Evolutionary conservation across 2,329 filamentous ascomycete species (phyloP).

Genomic region (Fusarium abutilonis): DNA sequence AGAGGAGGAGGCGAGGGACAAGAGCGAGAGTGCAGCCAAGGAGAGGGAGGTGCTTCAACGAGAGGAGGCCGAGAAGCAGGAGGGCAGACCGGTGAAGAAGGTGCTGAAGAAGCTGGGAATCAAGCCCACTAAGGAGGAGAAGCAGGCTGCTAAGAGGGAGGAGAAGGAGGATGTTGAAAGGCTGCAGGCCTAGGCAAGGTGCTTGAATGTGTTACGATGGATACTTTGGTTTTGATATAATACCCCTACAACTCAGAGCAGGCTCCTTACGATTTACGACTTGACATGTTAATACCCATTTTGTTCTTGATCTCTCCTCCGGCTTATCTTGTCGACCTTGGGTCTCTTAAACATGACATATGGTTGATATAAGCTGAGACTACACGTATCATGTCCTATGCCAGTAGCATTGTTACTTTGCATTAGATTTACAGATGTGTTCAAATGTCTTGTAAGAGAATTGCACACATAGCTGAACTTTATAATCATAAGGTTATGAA

Average conservation of each 20-base stretch:
- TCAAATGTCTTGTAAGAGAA: too few species aligned
- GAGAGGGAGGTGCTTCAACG: constrained; percentile 59
- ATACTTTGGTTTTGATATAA: constrained; percentile 22
- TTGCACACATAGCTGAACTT: too few species aligned
- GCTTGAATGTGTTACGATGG: neutral
- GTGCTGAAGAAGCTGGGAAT: constrained; percentile 56
- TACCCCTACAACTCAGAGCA: constrained; percentile 27
- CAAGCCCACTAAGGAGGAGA: constrained; percentile 43
- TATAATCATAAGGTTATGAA: too few species aligned
- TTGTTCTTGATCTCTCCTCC: neutral
- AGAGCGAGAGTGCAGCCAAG: constrained; percentile 66
- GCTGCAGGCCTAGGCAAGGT: constrained; percentile 8
- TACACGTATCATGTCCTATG: too few species aligned
- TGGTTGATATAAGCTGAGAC: too few species aligned
- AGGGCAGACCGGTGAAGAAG: constrained; percentile 43
- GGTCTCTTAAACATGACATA: too few species aligned
- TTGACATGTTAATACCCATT: constrained; percentile 4
- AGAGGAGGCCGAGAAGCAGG: constrained; percentile 54
- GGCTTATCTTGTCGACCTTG: neutral
- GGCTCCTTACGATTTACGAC: constrained; percentile 16
- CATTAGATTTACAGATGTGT: too few species aligned
- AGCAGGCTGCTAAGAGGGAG: constrained; percentile 38
- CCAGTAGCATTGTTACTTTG: too few species aligned
- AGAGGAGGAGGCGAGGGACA: constrained; percentile 69
- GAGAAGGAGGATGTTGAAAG: constrained; percentile 30